These are phyloP conservation scores for Shiraia bambusicola DNA, from an alignment of 2,329 filamentous ascomycete genomes.

Conservation along the genomic window DNA sequence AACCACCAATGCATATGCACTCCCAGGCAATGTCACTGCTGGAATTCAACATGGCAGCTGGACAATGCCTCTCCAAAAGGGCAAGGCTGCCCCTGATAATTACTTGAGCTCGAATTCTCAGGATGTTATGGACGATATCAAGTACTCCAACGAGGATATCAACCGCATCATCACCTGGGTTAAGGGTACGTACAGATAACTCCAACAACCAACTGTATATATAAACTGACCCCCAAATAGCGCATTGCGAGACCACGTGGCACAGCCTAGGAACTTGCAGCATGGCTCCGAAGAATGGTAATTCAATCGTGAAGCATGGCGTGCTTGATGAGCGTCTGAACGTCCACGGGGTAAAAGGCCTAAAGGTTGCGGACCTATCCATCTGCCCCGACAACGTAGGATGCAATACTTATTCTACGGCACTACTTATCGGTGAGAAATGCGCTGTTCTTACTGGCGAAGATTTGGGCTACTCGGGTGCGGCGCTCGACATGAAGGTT, in stretches of 20 bases:
- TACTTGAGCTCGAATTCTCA: constrained; percentile 66
- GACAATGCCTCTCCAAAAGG: constrained; percentile 61
- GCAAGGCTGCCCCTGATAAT: constrained; percentile 52
- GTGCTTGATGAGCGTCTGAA: constrained; percentile 76
- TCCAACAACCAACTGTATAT: neutral
- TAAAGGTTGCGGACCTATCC: constrained; percentile 74
- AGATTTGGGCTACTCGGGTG: constrained; percentile 72
- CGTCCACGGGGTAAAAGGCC: constrained; percentile 72
- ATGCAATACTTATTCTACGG: constrained; percentile 63
- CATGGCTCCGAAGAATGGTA: constrained; percentile 75
- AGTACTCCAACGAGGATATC: constrained; percentile 66
- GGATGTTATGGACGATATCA: constrained; percentile 61
- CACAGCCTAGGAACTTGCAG: constrained; percentile 69
- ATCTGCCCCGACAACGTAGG: constrained; percentile 79
- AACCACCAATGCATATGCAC: constrained; percentile 74
- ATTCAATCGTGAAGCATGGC: constrained; percentile 77
- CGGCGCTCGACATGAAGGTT: constrained; percentile 76
- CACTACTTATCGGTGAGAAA: constrained; percentile 75
- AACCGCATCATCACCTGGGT: constrained; percentile 66
- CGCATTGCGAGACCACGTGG: constrained; percentile 75
- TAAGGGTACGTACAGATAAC: constrained; percentile 41
- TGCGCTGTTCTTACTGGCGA: constrained; percentile 69
- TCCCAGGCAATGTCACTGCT: constrained; percentile 69
- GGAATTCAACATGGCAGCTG: constrained; percentile 74
- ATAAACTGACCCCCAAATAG: constrained; percentile 15